Conservation (phyloP, 306 rosid genomes). For the Vachellia pachyceras region DNA sequence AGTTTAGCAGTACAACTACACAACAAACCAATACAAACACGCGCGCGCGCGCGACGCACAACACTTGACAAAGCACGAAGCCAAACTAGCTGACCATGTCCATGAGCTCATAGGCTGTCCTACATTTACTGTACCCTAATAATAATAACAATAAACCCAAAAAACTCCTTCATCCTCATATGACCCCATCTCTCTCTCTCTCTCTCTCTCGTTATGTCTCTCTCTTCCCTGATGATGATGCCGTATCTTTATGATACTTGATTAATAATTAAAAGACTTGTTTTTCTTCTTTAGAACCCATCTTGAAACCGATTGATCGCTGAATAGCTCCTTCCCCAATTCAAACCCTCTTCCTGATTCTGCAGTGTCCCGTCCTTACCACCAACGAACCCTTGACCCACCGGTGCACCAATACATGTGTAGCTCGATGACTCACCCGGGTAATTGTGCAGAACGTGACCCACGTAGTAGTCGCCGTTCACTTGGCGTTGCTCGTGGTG, state of each 20-base stretch:
- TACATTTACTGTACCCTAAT: conserved; percentile 43
- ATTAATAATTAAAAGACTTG: background rate
- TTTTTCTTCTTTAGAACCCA: conserved; percentile 56
- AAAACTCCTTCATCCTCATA: background rate
- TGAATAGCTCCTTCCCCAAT: conserved; percentile 36
- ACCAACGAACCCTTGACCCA: conserved; percentile 57
- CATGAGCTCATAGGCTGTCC: conserved; percentile 78
- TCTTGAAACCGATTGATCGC: conserved; percentile 92
- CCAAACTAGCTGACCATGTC: conserved; percentile 84
- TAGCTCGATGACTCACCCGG: conserved; percentile 6
- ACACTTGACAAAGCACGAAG: conserved; percentile 45
- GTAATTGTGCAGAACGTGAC: conserved; percentile 46
- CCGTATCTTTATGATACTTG: conserved; percentile 53
- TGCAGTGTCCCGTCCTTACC: conserved; percentile 23
- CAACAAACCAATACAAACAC: conserved; percentile 26
- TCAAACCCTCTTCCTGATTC: background rate
- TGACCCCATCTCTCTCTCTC: background rate
- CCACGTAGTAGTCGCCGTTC: conserved; percentile 2
- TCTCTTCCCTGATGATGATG: conserved; percentile 6
- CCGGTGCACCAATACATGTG: conserved; percentile 31
- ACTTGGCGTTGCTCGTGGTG: background rate
- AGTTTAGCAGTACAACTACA: conserved; percentile 29
- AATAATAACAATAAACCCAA: conserved; percentile 28
- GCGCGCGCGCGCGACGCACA: conserved; percentile 31
- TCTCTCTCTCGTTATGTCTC: conserved; percentile 1